phyloP scores from a whole-genome alignment of 2,329 filamentous ascomycete genomes.

The Diaporthe australafricana region DNA sequence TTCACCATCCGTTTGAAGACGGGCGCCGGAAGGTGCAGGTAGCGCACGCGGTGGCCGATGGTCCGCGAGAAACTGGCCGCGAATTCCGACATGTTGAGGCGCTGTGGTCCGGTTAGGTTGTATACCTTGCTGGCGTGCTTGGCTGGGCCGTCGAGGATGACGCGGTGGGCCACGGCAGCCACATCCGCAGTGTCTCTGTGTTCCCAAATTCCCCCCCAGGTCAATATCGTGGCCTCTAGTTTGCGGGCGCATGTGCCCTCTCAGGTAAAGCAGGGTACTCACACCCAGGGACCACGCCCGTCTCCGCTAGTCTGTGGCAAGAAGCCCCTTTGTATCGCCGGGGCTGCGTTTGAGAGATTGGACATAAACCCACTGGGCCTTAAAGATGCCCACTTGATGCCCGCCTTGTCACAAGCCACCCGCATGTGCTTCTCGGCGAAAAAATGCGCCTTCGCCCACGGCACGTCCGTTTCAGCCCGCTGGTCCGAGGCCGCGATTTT shows the following conservation, averaged over 20 bases:
- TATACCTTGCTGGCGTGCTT: constrained; percentile 1
- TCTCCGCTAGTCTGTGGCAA: constrained; percentile 25
- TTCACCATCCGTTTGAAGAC: constrained; percentile 8
- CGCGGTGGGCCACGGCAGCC: constrained; percentile 15
- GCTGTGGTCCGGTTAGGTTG: constrained; percentile 16
- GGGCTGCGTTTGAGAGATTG: neutral
- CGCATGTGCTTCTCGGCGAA: constrained; percentile 22
- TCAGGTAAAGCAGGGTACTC: neutral
- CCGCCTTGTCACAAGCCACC: neutral
- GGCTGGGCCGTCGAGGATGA: constrained; percentile 23
- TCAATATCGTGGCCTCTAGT: neutral
- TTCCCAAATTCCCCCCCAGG: neutral
- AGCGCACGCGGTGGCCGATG: constrained; percentile 25
- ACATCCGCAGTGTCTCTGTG: constrained; percentile 25
- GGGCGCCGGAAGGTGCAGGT: constrained; percentile 9
- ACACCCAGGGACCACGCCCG: constrained; percentile 19
- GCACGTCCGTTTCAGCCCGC: constrained; percentile 6
- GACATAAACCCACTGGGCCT: constrained; percentile 27
- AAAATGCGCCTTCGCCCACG: constrained; percentile 17
- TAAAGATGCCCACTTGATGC: constrained; percentile 5
- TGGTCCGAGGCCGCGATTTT: constrained; percentile 22
- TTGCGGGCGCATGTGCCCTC: neutral
- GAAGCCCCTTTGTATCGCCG: constrained; percentile 16
- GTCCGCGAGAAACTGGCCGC: neutral
- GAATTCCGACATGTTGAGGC: constrained; percentile 25